A percentile compares a stretch with the other conserved stretches of the same genome.
Evolutionary conservation across 176 grass and related monocot genomes (phyloP).

Genomic region (Hordeum vulgare): MorexV3_pseudomolecules_assembly NC_058520.1:506346054-506346553

Average conservation of each 20-base stretch:
- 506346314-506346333: slow-evolving; percentile 21
- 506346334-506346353: slow-evolving; percentile 71
- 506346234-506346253: slow-evolving; percentile 57
- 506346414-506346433: slow-evolving; percentile 95
- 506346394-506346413: slow-evolving; percentile 89
- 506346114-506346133: neutral
- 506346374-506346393: slow-evolving; percentile 76
- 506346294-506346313: slow-evolving; percentile 17
- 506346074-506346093: slow-evolving; percentile 47
- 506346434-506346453: slow-evolving; percentile 10
- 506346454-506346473: neutral
- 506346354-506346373: slow-evolving; percentile 57
- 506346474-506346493: neutral
- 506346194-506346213: slow-evolving; percentile 75
- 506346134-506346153: neutral
- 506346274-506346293: slow-evolving; percentile 40
- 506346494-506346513: slow-evolving; percentile 13
- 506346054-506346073: slow-evolving; percentile 96
- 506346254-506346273: slow-evolving; percentile 14
- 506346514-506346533: slow-evolving; percentile 79
- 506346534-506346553: slow-evolving; percentile 61
- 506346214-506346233: slow-evolving; percentile 77
- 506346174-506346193: slow-evolving; percentile 61
- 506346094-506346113: neutral
- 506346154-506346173: neutral